Base-by-base conservation (phyloP, 345 rosid species). In the Ceriops decandra region DNA sequence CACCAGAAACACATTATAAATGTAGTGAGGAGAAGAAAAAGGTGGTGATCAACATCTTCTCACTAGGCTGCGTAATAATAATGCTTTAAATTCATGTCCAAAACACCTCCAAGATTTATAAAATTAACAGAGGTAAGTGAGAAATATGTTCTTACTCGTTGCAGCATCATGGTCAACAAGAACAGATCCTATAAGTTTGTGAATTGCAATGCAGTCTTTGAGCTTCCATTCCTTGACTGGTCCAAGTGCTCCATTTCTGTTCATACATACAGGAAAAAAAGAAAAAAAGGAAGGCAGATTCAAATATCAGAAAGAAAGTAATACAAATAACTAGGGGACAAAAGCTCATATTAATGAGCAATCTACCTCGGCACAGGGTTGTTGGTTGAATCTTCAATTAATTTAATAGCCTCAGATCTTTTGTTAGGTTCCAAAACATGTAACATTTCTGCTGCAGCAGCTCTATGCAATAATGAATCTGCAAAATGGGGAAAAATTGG, bases 391-490 rank as follows among this genome's bases (percentile, higher is more conserved):
- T 88, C 93, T 79, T 92, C 98, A 75, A 90, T 85, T 72, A 88
- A 77, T 68, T 81, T 85, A 77, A 86, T 57, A 73, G 98, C 97
- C 74, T 87, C 92, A 5, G 77, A 62, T 81, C 86, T 86, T 79
- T 83, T 88, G 77, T 68, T 80, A 49, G 93, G 85, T 73, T 90
- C 93, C 72, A 92, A 83, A 60, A 85, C 71, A 73, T 57, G 74
- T 56, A 90, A 63, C 93, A 90, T 90, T 85, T 92, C 98, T 21
- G 98, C 95, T 64, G 79, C 93, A 53, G 98, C 98, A 47, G 89
- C 93, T 77, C 93, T 92, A 81, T 92, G 98, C 90, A 86, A 84
- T 85, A 92, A 85, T 46, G 97, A 92, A 82, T 78, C 98, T 92
- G 87, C 74, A 42, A 69, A 11, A 73, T 1, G 56, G 54, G 59